Evolutionary conservation across 2,329 filamentous ascomycete species (phyloP).

Genomic region (Fusarium pilosicola): DNA sequence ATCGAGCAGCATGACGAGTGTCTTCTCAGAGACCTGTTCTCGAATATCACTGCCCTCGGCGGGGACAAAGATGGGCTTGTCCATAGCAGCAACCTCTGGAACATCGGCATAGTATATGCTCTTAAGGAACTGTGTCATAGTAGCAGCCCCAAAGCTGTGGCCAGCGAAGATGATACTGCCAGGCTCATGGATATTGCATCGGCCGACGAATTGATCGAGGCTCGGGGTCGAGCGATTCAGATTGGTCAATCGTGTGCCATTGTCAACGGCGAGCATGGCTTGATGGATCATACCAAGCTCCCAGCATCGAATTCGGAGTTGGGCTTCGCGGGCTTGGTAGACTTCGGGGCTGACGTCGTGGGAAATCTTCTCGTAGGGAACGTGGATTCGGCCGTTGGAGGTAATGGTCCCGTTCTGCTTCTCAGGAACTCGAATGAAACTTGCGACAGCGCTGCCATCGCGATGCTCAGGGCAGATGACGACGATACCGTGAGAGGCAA

Average conservation of each 20-base stretch:
- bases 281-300: slow-evolving; percentile 79
- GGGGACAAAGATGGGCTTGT: slow-evolving; percentile 70
- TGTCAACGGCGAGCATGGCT: slow-evolving; percentile 73
- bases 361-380: slow-evolving; percentile 64
- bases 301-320: slow-evolving; percentile 81
- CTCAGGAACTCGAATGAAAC: slow-evolving; percentile 72
- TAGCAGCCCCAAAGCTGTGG: slow-evolving; percentile 84
- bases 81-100: slow-evolving; percentile 58
- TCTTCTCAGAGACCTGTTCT: slow-evolving; percentile 73
- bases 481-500: slow-evolving; percentile 83
- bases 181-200: slow-evolving; percentile 74
- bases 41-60: slow-evolving; percentile 64
- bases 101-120: slow-evolving; percentile 74
- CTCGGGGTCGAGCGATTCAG: slow-evolving; percentile 61
- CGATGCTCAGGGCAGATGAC: slow-evolving; percentile 86
- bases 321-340: slow-evolving; percentile 73
- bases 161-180: slow-evolving; percentile 80
- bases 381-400: slow-evolving; percentile 41
- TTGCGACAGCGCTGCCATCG: slow-evolving; percentile 81
- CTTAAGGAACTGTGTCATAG: slow-evolving; percentile 80
- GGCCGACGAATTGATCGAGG: slow-evolving; percentile 68
- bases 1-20: slow-evolving; percentile 76
- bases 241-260: slow-evolving; percentile 60
- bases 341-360: slow-evolving; percentile 74
- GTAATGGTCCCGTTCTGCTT: slow-evolving; percentile 50